Conservation (phyloP, 23 red algal genomes). For the Gracilaria vermiculophylla region DNA sequence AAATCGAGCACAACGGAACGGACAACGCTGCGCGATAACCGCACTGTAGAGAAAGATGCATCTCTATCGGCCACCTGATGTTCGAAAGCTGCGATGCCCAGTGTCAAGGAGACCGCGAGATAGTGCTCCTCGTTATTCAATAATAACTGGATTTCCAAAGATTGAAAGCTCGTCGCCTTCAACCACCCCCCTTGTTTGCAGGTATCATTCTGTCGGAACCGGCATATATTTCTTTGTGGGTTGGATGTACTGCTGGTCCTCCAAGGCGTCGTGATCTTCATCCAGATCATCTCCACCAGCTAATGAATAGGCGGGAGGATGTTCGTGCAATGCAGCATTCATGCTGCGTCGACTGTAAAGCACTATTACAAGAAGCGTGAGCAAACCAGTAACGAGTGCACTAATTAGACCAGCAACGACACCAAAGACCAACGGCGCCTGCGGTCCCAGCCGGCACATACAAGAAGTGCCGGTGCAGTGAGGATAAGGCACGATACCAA, state of each 20-base stretch:
- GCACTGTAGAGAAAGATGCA: neutral
- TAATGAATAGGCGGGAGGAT: conserved; percentile 11
- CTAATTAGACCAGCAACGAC: conserved; percentile 20
- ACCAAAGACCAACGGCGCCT: conserved; percentile 41
- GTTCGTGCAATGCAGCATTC: neutral
- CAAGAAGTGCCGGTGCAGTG: conserved; percentile 27
- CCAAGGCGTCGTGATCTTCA: conserved; percentile 32
- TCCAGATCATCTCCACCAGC: conserved; percentile 32
- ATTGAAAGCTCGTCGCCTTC: neutral
- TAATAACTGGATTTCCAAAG: neutral
- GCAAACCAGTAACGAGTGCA: neutral
- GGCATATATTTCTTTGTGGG: conserved; percentile 16
- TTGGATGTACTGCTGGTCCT: conserved; percentile 2
- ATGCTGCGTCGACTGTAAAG: conserved; percentile 43
- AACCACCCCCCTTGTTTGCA: neutral
- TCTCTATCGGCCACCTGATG: neutral
- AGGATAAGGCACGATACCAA: conserved; percentile 53
- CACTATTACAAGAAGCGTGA: conserved; percentile 29
- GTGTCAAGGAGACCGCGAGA: no score
- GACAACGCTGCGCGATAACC: neutral
- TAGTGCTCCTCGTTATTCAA: no score
- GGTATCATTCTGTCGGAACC: conserved; percentile 13
- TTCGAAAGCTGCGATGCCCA: neutral
- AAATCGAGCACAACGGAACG: neutral
- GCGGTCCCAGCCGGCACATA: conserved; percentile 40